Percentiles rank a stretch among this genome's conserved stretches.
Evolutionary conservation across 1,139 yeast species (phyloP).

Genomic region (Taphrina pruni): DNA sequence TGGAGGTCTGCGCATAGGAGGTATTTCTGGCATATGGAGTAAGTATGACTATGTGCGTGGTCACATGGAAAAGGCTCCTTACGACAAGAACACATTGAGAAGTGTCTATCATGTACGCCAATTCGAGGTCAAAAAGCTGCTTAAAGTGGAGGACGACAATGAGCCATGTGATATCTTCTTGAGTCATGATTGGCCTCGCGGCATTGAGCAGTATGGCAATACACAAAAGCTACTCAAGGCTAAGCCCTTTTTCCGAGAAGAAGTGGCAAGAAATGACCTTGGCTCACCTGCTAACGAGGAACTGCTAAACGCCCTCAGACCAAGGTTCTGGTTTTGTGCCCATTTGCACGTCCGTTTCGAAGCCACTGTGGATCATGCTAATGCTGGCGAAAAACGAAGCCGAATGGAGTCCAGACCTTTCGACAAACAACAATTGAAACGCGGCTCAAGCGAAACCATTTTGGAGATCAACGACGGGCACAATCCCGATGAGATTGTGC

Average conservation of each 20-base stretch:
- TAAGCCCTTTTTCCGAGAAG: slow-evolving; percentile 73
- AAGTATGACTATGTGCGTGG: slow-evolving; percentile 45
- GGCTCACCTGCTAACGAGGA: slow-evolving; percentile 78
- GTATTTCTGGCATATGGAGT: slow-evolving; percentile 81
- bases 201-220: slow-evolving; percentile 72
- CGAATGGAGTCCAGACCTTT: neutral
- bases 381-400: slow-evolving; percentile 2
- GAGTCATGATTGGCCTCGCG: slow-evolving; percentile 95
- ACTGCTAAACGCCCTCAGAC: slow-evolving; percentile 63
- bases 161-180: slow-evolving; percentile 60
- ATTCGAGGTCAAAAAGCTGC: slow-evolving; percentile 64
- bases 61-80: slow-evolving; percentile 60
- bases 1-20: slow-evolving; percentile 76
- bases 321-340: slow-evolving; percentile 82
- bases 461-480: neutral
- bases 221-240: slow-evolving; percentile 55
- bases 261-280: slow-evolving; percentile 63
- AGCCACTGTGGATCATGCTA: slow-evolving; percentile 59
- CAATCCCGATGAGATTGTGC: slow-evolving; percentile 50
- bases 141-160: slow-evolving; percentile 51
- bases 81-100: slow-evolving; percentile 56
- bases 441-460: neutral
- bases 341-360: slow-evolving; percentile 81
- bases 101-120: slow-evolving; percentile 79
- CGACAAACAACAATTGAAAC: neutral